A percentile compares a stretch with the other conserved stretches of the same genome.
These are phyloP conservation scores for Papilionanthe hybrid DNA, from an alignment of 116 monocot genomes.

Conservation along the genomic window DNA sequence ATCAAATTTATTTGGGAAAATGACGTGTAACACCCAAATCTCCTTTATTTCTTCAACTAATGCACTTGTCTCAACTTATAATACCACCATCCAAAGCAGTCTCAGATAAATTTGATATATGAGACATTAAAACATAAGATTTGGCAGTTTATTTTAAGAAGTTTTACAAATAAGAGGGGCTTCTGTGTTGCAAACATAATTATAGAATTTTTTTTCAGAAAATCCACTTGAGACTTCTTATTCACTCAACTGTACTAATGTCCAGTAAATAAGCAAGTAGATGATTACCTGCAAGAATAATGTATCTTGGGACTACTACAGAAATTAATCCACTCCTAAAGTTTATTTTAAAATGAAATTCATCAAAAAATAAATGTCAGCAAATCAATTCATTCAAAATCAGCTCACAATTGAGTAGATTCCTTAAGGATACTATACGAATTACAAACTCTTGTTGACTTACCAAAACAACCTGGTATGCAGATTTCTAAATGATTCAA, in stretches of 20 bases:
- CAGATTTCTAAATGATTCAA: neutral
- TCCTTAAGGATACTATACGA: neutral
- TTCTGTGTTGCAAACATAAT: neutral
- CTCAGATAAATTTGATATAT: neutral
- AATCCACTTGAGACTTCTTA: neutral
- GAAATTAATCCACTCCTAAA: neutral
- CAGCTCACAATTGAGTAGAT: no score
- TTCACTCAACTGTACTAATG: neutral
- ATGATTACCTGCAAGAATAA: neutral
- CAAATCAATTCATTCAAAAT: neutral
- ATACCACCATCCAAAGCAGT: neutral
- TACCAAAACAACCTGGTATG: neutral
- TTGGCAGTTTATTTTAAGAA: neutral
- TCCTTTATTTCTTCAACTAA: neutral
- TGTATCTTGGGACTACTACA: neutral
- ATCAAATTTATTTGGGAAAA: neutral
- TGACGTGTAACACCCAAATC: neutral
- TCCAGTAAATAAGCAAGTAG: neutral
- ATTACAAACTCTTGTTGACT: neutral
- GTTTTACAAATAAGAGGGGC: neutral
- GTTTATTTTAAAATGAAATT: neutral
- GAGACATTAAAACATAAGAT: neutral
- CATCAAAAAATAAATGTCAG: neutral
- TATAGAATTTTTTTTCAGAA: neutral
- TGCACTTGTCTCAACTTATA: neutral